Evolutionary conservation across 495 filamentous ascomycete genomes (phyloP).

Genomic region (Xylaria telfairii): DNA sequence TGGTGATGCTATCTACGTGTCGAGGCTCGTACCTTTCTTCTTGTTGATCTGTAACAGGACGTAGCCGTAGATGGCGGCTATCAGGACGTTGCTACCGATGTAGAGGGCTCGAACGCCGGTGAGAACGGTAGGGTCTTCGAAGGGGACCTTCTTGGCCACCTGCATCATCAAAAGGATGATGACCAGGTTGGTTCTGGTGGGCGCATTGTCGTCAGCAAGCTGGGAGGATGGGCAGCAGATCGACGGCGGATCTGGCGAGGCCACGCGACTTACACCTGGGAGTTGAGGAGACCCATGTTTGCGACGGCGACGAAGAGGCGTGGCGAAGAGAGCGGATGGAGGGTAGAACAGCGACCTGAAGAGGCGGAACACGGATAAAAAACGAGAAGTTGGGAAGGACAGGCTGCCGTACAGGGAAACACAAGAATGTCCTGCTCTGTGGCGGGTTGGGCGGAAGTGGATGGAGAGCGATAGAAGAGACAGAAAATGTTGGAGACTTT

Average conservation of each 20-base stretch:
- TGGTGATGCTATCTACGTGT: neutral
- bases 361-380: neutral
- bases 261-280: constrained; percentile 54
- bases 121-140: constrained; percentile 88
- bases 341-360: neutral
- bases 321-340: neutral
- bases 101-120: constrained; percentile 84
- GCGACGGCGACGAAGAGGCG: constrained; percentile 14
- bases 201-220: constrained; percentile 30
- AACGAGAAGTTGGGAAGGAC: neutral
- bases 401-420: neutral
- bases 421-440: constrained; percentile 12
- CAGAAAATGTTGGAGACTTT: constrained; percentile 13
- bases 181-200: constrained; percentile 80
- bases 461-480: constrained; percentile 20
- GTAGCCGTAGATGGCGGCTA: constrained; percentile 81
- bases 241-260: constrained; percentile 12
- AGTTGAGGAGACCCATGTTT: constrained; percentile 58
- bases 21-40: constrained; percentile 81
- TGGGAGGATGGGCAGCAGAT: constrained; percentile 5
- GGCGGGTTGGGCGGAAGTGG: constrained; percentile 19
- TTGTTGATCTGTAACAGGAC: constrained; percentile 80
- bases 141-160: constrained; percentile 91
- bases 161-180: constrained; percentile 99
- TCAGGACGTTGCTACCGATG: constrained; percentile 86